Evolutionary conservation across 805 yeast genomes (phyloP).

Genomic region (Saccharomycopsis capsularis): DNA sequence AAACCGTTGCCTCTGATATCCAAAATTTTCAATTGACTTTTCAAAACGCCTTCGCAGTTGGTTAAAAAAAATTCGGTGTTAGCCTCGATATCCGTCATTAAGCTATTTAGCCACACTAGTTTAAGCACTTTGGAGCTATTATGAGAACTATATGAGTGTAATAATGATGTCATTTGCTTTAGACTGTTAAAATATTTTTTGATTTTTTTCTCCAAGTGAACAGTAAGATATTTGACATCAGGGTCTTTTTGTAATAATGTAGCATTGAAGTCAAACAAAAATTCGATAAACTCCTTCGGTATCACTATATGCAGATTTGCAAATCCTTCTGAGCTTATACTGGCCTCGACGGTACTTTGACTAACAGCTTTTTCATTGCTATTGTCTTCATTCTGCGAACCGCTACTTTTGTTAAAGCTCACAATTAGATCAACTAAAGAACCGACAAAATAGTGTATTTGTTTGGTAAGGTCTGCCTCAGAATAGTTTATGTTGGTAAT

Average conservation of each 20-base stretch:
- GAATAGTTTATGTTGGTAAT: neutral
- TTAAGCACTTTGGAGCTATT: conserved; percentile 9
- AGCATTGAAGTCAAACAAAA: conserved; percentile 4
- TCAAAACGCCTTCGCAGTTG: conserved; percentile 2
- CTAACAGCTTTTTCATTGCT: neutral
- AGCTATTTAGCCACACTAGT: conserved; percentile 12
- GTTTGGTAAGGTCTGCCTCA: conserved; percentile 3
- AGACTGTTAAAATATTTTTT: conserved; percentile 4
- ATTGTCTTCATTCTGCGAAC: neutral
- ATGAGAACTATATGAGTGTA: neutral
- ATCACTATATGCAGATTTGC: neutral
- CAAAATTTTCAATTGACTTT: conserved; percentile 10
- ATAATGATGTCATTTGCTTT: neutral
- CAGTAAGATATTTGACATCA: neutral
- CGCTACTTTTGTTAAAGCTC: neutral
- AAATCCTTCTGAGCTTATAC: too few species aligned
- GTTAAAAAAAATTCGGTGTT: conserved; percentile 8
- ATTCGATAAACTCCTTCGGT: conserved; percentile 10
- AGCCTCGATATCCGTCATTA: conserved; percentile 2
- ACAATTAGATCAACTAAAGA: conserved; percentile 1
- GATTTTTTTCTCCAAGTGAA: neutral
- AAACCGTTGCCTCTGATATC: conserved; percentile 2
- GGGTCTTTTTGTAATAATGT: neutral
- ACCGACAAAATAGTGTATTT: conserved; percentile 3
- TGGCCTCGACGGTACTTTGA: neutral